These are phyloP conservation scores for Penicillium chermesinum DNA, from an alignment of 495 filamentous ascomycete genomes.

Conservation along the genomic window DNA sequence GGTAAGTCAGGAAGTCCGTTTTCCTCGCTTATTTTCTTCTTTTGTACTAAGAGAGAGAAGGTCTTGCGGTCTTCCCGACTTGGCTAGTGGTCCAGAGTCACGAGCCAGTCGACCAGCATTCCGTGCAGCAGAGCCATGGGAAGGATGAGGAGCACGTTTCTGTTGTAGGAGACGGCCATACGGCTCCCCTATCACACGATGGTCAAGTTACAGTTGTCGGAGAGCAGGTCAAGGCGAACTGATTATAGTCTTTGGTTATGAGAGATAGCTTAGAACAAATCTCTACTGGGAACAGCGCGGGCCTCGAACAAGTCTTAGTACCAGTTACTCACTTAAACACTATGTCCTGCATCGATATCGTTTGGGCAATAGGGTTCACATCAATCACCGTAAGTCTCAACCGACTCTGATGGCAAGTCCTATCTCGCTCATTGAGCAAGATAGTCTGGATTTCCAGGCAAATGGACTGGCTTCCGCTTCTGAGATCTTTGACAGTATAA, in stretches of 20 bases:
- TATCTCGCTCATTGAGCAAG: too few relatives aligned
- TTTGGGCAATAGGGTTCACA: too few relatives aligned
- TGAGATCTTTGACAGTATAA: too few relatives aligned
- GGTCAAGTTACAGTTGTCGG: not conserved
- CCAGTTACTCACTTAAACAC: too few relatives aligned
- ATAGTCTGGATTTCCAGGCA: too few relatives aligned
- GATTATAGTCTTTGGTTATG: not conserved
- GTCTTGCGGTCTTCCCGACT: constrained; percentile 22
- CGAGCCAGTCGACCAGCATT: not conserved
- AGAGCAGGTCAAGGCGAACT: not conserved
- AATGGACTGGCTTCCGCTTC: too few relatives aligned
- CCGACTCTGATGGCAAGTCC: too few relatives aligned
- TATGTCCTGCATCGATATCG: too few relatives aligned
- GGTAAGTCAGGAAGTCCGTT: constrained; percentile 21
- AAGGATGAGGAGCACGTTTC: not conserved
- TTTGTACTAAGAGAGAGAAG: constrained; percentile 5
- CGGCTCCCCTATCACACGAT: not conserved
- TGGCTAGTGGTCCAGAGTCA: constrained; percentile 22
- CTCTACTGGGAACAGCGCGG: too few relatives aligned
- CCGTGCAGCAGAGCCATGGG: not conserved
- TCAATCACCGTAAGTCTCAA: too few relatives aligned
- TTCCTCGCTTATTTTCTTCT: not conserved
- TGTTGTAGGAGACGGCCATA: not conserved
- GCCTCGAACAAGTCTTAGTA: too few relatives aligned
- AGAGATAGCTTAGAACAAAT: too few relatives aligned